Evolutionary conservation across 2,329 filamentous ascomycete genomes (phyloP), one percentile per base, ranked within the genome.

Genomic region (Clarireedia hainanense): DNA sequence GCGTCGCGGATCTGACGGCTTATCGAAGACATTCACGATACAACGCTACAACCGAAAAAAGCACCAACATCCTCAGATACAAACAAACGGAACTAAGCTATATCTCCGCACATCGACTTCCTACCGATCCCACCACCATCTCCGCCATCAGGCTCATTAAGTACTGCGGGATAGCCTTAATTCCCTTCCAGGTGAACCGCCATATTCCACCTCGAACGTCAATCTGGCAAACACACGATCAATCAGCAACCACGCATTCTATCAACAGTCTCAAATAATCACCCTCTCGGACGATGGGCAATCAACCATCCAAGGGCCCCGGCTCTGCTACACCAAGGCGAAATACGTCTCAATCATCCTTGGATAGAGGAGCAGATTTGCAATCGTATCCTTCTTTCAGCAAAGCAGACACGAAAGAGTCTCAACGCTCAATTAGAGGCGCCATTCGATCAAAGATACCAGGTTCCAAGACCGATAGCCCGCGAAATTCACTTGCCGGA

Each of bases 321-420:
- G 66, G 66, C 17, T 50, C 60, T 15, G 60, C 60, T 15, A 65
- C 68, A 3, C 67, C 67, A 4, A 66, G 62, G 48, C 57, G 56
- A 49, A 64, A 61, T 50, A 56, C 58, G 34, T 69, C 69, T 2
- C 62, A 65, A 40, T 63, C 67, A 12, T 67, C 66, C n/a, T 47
- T 68, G 14, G 63, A 66, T 42, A 64, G 58, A 53, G 59, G 55
- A 27, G 51, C 55, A 37, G 62, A 67, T 34, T 76, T 96, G 57
- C 86, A 90, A 71, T 88, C 89, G 30, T 95, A 94, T 71, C 92
- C 91, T 27, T 96, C 92, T 27, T 92, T 97, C 70, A 88, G 86
- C 74, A 87, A 88, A 70, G 90, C 91, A 56, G 92, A 97, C 69
- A 97, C 92, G 27, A 92, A 91, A 70, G 91, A 96, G 63, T 96